A percentile compares a stretch with the other conserved stretches of the same genome.
Conservation (phyloP, 352 stramenopile species). For the Globisporangium cylindrosporum region DNA sequence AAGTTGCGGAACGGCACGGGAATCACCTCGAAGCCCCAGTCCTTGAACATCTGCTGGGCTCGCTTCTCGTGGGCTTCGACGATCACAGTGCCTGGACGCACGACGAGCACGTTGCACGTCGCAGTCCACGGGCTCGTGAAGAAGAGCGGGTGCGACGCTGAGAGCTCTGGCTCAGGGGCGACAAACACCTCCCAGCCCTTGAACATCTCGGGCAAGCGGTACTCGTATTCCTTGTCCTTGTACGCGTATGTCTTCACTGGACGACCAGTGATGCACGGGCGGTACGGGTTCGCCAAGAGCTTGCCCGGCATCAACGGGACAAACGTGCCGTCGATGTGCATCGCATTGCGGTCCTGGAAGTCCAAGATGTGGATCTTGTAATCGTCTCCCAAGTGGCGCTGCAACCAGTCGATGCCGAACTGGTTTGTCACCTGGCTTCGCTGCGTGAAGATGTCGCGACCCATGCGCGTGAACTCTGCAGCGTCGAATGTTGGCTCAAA, state of each 20-base stretch:
- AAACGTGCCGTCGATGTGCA: conserved; percentile 91
- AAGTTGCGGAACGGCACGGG: conserved; percentile 90
- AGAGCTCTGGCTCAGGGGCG: conserved; percentile 78
- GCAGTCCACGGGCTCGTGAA: conserved; percentile 91
- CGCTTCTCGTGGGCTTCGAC: conserved; percentile 85
- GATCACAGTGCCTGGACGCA: conserved; percentile 77
- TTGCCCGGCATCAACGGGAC: conserved; percentile 85
- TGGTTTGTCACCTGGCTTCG: conserved; percentile 89
- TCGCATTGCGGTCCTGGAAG: conserved; percentile 90
- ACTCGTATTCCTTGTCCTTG: conserved; percentile 87
- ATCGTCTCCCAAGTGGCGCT: conserved; percentile 80
- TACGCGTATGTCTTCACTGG: conserved; percentile 88
- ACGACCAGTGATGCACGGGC: conserved; percentile 83
- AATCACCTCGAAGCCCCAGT: conserved; percentile 88
- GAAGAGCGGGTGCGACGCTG: conserved; percentile 77
- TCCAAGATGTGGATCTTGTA: conserved; percentile 87
- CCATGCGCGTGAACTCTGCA: conserved; percentile 90
- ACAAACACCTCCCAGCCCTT: conserved; percentile 90
- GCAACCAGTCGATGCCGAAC: conserved; percentile 90
- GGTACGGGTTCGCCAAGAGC: conserved; percentile 83
- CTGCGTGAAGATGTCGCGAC: conserved; percentile 88
- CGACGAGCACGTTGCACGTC: conserved; percentile 88
- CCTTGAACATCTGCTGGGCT: conserved; percentile 79
- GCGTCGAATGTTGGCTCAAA: conserved; percentile 89
- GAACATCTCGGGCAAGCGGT: conserved; percentile 88